A percentile compares a stretch with the other conserved stretches of the same genome.
Conservation (phyloP, 257 asterid genomes). For the Jacaranda mimosifolia region DNA sequence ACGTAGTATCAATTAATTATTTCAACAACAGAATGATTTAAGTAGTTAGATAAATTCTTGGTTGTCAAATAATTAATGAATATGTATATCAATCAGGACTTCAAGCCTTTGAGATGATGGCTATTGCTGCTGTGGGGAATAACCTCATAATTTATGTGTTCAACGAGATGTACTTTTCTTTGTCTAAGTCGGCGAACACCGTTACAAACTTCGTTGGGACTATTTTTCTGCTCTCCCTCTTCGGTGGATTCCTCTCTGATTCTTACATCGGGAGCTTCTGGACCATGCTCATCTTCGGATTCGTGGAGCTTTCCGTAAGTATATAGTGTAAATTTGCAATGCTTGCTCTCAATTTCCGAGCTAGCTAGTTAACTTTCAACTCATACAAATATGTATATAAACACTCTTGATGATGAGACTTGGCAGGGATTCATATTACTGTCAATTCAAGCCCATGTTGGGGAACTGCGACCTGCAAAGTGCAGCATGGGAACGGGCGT, state of each 20-base stretch:
- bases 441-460: constrained; percentile 68
- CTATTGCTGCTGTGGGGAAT: constrained; percentile 80
- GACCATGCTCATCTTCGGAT: constrained; percentile 78
- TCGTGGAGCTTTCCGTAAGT: constrained; percentile 71
- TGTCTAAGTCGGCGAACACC: constrained; percentile 75
- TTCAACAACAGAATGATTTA: background rate
- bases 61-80: background rate
- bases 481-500: constrained; percentile 47
- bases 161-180: constrained; percentile 76
- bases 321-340: too few species aligned
- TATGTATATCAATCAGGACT: constrained; percentile 55
- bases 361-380: too few species aligned
- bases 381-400: too few species aligned
- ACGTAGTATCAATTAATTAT: too few species aligned
- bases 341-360: too few species aligned
- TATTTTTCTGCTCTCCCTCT: constrained; percentile 68
- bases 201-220: constrained; percentile 88
- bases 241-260: constrained; percentile 84
- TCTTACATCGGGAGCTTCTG: constrained; percentile 79
- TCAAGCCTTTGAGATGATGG: constrained; percentile 84
- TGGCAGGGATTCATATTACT: constrained; percentile 71
- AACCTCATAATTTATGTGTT: constrained; percentile 76
- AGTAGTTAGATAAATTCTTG: background rate
- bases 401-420: too few species aligned
- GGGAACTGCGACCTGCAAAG: constrained; percentile 55